Evolutionary conservation across 495 filamentous ascomycete species (phyloP).

Genomic region (Halenospora varia): DNA sequence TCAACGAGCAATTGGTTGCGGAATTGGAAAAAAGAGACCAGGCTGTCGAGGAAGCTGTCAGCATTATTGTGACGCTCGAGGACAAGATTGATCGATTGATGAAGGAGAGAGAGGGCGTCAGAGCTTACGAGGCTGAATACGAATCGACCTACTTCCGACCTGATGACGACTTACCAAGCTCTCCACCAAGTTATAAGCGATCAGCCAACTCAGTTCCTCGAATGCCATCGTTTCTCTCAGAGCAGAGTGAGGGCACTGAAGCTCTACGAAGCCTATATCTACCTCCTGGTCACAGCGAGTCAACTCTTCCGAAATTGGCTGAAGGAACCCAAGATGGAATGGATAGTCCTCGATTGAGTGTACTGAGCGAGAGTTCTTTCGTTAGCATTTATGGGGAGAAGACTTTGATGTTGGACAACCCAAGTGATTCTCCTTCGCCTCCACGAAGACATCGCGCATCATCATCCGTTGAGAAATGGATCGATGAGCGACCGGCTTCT

Average conservation of each 20-base stretch:
- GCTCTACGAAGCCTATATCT: constrained; percentile 62
- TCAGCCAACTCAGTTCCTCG: constrained; percentile 32
- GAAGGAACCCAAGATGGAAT: constrained; percentile 32
- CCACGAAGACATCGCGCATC: constrained; percentile 19
- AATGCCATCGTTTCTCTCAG: constrained; percentile 65
- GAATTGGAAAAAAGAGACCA: constrained; percentile 75
- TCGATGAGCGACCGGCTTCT: constrained; percentile 21
- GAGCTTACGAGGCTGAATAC: constrained; percentile 14
- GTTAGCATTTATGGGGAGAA: constrained; percentile 57
- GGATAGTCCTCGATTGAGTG: constrained; percentile 64
- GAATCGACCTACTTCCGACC: constrained; percentile 13
- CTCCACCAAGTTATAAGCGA: constrained; percentile 7
- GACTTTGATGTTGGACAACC: constrained; percentile 19
- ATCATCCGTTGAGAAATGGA: constrained; percentile 25
- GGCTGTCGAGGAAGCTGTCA: constrained; percentile 77
- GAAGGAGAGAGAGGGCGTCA: constrained; percentile 20
- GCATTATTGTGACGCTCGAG: constrained; percentile 73
- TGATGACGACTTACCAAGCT: constrained; percentile 15
- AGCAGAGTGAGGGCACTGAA: constrained; percentile 56
- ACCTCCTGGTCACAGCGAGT: constrained; percentile 40
- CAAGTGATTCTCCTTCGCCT: constrained; percentile 26
- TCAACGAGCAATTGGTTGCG: constrained; percentile 63
- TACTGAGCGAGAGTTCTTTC: constrained; percentile 78
- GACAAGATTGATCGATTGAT: constrained; percentile 56
- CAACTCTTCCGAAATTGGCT: constrained; percentile 34